Evolutionary conservation across 768 basidiomycete species (phyloP).

Genomic region (Kwoniella europaea): DNA sequence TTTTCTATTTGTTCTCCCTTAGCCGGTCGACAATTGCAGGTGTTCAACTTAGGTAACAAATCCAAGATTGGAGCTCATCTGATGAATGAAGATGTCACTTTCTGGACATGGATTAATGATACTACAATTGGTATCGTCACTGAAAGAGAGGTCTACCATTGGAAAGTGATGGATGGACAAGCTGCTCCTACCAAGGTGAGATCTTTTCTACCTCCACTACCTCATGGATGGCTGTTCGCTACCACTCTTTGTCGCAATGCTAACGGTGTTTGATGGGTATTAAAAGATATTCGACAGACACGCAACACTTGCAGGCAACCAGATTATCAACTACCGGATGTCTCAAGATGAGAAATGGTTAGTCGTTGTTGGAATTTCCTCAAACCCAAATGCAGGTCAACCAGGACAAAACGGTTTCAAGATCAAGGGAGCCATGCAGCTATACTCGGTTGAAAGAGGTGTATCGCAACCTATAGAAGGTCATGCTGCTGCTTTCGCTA

Average conservation of each 20-base stretch:
- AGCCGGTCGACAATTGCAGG: constrained; percentile 93
- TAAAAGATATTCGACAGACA: constrained; percentile 85
- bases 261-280: no score
- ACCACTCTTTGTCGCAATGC: constrained; percentile 64
- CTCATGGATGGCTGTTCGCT: background rate
- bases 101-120: constrained; percentile 98
- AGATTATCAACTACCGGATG: constrained; percentile 97
- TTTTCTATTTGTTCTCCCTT: no score
- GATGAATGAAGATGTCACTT: constrained; percentile 91
- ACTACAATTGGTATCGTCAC: constrained; percentile 93
- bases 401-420: constrained; percentile 78
- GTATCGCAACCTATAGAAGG: constrained; percentile 99
- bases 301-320: constrained; percentile 86
- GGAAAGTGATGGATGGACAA: constrained; percentile 65
- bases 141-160: constrained; percentile 88
- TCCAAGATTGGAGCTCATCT: constrained; percentile 95
- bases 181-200: constrained; percentile 55
- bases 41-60: constrained; percentile 98
- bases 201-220: background rate
- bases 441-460: constrained; percentile 88
- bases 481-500: constrained; percentile 94
- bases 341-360: constrained; percentile 96
- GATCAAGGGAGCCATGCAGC: constrained; percentile 97
- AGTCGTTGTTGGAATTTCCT: constrained; percentile 91
- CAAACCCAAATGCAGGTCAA: constrained; percentile 67